Conservation (phyloP, 139 green algal species). For the Zygnema cylindricum region DNA sequence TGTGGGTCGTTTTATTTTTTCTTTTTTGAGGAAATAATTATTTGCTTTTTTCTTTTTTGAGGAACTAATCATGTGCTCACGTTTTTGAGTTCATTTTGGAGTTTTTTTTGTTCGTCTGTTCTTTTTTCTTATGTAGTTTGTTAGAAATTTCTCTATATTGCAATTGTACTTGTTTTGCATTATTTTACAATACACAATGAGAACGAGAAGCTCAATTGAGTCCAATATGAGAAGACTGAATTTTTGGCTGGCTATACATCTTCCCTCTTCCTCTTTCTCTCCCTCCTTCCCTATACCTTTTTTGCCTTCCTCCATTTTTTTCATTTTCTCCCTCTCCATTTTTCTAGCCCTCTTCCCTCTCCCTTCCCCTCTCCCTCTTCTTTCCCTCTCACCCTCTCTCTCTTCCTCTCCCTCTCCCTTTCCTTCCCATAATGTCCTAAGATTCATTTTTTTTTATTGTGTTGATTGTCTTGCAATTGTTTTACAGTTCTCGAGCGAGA, state of each 20-base stretch:
- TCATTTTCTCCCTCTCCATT: background rate
- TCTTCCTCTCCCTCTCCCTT: background rate
- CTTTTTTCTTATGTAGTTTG: too few species aligned
- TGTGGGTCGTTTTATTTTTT: too few species aligned
- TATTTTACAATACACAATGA: too few species aligned
- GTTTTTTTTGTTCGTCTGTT: background rate
- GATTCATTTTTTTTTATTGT: background rate
- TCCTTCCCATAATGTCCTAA: background rate
- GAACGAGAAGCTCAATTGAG: too few species aligned
- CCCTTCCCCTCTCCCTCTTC: background rate
- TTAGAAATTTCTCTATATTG: too few species aligned
- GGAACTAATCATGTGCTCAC: too few species aligned
- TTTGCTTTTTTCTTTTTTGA: too few species aligned
- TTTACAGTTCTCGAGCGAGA: slow-evolving; percentile 2
- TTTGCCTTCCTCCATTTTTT: background rate
- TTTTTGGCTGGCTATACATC: background rate
- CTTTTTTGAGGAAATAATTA: too few species aligned
- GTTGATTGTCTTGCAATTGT: too few species aligned
- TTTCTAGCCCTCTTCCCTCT: background rate
- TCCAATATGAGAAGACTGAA: too few species aligned
- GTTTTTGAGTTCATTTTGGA: too few species aligned
- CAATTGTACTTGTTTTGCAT: too few species aligned
- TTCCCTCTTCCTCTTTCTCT: background rate
- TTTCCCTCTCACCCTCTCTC: background rate
- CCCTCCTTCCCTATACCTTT: background rate